Evolutionary conservation across 139 green algal species (phyloP), one percentile per base, ranked within the genome.

Genomic region (Volvox reticuliferus): DNA sequence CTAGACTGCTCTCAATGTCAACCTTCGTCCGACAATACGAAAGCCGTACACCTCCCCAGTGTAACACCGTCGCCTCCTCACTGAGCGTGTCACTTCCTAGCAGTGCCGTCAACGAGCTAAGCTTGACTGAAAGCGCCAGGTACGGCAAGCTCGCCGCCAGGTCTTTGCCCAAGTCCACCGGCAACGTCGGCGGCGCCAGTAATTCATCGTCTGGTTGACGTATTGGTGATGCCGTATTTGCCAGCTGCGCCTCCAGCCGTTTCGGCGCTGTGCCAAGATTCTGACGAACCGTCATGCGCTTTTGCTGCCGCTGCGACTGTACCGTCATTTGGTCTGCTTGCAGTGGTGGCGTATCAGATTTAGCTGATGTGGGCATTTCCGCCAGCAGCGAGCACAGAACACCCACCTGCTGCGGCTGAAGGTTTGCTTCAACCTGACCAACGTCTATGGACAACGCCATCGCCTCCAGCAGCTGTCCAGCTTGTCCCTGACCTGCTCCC

Each of bases 331-430:
- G 6, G 36, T 32, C 33, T 16, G 20, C 16, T 24, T 62, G 18
- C 55, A 37, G 9, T 9, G 44, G 22, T 30, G 65, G 2, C 21
- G 65, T 28, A 26, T 24, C 65, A 73, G 65, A 12, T 5, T 24
- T 2, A 73, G 65, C 65, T 24, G 67, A 36, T 69, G 75, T 24
- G 22, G 73, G 26, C 16, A 91, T 21, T 0, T 91, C 87, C 6
- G 44, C 24, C 16, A 91, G 87, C 32, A 91, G 62, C 20, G 76
- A 62, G 55, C 76, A 86, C 26, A 91, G 33, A 33, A 86, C 87
- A 17, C 76, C 87, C 19, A 77, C 87, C 62, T 91, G 87, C 87
- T 91, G 87, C 61, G 87, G 87, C 76, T 91, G 87, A 24, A 91
- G 61, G 35, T 63, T 69, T 1, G 26, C 24, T 35, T 91, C 87